Evolutionary conservation across 2,329 filamentous ascomycete species (phyloP).

Genomic region (Gnomoniopsis smithogilvyi): DNA sequence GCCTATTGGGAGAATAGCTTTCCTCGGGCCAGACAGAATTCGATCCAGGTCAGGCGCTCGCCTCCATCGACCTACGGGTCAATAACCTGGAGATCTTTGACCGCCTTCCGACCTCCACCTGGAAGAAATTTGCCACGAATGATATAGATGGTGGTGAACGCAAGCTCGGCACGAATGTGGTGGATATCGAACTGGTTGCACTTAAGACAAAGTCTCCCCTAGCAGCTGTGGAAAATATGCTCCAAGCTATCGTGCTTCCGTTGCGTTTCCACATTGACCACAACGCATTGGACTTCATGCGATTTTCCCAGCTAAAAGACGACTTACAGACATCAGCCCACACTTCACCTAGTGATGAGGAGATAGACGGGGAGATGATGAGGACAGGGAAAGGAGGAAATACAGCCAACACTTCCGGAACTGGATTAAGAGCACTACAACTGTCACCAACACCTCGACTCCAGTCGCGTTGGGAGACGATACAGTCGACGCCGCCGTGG

Average conservation of each 20-base stretch:
- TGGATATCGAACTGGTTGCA: slow-evolving; percentile 82
- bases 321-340: slow-evolving; percentile 54
- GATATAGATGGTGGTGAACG: slow-evolving; percentile 83
- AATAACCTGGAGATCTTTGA: slow-evolving; percentile 88
- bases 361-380: too few relatives aligned
- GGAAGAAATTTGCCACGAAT: slow-evolving; percentile 97
- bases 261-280: slow-evolving; percentile 93
- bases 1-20: too few relatives aligned
- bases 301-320: slow-evolving; percentile 98
- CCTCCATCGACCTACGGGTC: slow-evolving; percentile 80
- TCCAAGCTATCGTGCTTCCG: slow-evolving; percentile 76
- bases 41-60: slow-evolving; percentile 69
- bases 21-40: slow-evolving; percentile 63
- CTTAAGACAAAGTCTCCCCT: slow-evolving; percentile 82
- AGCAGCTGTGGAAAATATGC: slow-evolving; percentile 83
- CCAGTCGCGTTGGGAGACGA: too few relatives aligned
- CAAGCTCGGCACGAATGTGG: slow-evolving; percentile 84
- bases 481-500: too few relatives aligned
- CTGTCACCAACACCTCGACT: too few relatives aligned
- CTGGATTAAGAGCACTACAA: too few relatives aligned
- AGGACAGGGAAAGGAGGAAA: too few relatives aligned
- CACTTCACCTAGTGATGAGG: slow-evolving; percentile 64
- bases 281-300: slow-evolving; percentile 93
- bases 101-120: slow-evolving; percentile 90
- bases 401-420: too few relatives aligned